Percentiles rank a stretch among this genome's conserved stretches.
Evolutionary conservation across 2,329 filamentous ascomycete species (phyloP).

Genomic region (Pezicula neosporulosa): DNA sequence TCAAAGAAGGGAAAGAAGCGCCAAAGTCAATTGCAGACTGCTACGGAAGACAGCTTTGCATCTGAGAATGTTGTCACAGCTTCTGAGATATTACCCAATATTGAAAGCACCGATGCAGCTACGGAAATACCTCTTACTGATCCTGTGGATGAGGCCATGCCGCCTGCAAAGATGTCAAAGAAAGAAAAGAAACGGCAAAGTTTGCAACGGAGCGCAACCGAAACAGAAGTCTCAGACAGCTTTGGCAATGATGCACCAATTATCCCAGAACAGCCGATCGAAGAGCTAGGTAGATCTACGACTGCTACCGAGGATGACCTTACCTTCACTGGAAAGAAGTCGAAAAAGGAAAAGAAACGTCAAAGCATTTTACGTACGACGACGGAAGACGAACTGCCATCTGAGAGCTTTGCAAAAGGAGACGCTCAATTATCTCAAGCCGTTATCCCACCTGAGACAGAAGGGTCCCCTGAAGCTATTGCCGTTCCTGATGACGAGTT

Average conservation of each 20-base stretch:
- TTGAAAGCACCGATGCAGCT: background rate
- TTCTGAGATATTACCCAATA: background rate
- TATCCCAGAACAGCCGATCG: background rate
- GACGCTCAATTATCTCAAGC: background rate
- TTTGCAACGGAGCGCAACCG: background rate
- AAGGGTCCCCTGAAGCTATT: too few species aligned
- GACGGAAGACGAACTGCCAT: slow-evolving; percentile 5
- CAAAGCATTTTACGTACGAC: slow-evolving; percentile 8
- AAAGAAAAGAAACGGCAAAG: slow-evolving; percentile 18
- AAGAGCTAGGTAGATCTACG: background rate
- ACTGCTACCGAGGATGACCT: background rate
- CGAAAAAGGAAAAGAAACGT: slow-evolving; percentile 26
- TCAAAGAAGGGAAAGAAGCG: slow-evolving; percentile 15
- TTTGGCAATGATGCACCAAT: background rate
- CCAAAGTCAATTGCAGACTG: background rate
- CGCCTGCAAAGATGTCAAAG: background rate
- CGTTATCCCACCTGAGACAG: background rate
- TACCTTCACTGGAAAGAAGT: slow-evolving; percentile 27
- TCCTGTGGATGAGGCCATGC: background rate
- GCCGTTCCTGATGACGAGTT: slow-evolving; percentile 14
- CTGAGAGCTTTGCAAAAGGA: slow-evolving; percentile 2
- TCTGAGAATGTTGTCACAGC: background rate
- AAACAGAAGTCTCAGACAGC: background rate
- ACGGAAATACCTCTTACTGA: background rate
- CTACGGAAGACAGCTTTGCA: background rate